Percentiles rank a stretch among this genome's conserved stretches.
Evolutionary conservation across 208 protist species (phyloP).

Genomic region (Wallacemonas sp.): DNA sequence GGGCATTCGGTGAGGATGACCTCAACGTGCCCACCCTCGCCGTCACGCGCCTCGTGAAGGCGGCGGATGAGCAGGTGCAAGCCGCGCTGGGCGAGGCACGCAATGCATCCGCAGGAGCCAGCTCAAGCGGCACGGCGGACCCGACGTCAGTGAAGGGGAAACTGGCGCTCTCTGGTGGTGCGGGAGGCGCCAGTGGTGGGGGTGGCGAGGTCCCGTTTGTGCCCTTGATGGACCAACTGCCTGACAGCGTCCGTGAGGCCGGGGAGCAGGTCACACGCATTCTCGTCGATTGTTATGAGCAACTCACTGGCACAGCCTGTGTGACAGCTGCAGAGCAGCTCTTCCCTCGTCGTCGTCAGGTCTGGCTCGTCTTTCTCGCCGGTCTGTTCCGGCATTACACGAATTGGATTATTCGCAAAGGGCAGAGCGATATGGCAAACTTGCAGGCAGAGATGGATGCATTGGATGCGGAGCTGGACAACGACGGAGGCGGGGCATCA

Average conservation of each 20-base stretch:
- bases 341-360: conserved; percentile 36
- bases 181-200: neutral
- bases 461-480: neutral
- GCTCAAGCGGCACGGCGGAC: too few relatives aligned
- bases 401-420: conserved; percentile 58
- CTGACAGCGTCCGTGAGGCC: conserved; percentile 3
- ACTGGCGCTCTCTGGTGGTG: too few relatives aligned
- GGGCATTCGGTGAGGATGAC: conserved; percentile 30
- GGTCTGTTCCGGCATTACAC: conserved; percentile 71
- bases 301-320: conserved; percentile 50
- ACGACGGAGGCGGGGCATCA: neutral
- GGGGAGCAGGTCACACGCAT: conserved; percentile 41
- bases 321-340: conserved; percentile 61
- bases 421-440: conserved; percentile 28
- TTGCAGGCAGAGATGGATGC: conserved; percentile 6
- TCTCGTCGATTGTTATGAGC: conserved; percentile 62
- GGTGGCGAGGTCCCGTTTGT: neutral
- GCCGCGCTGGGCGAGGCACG: too few relatives aligned
- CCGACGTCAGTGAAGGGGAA: too few relatives aligned
- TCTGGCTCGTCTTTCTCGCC: conserved; percentile 64
- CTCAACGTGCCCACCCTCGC: conserved; percentile 24
- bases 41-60: conserved; percentile 50
- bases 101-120: too few relatives aligned
- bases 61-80: conserved; percentile 31
- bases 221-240: conserved; percentile 22